Percentiles rank a stretch among this genome's conserved stretches.
Evolutionary conservation across 106 monocot genomes (phyloP).

Genomic region (Allium sativum): DNA sequence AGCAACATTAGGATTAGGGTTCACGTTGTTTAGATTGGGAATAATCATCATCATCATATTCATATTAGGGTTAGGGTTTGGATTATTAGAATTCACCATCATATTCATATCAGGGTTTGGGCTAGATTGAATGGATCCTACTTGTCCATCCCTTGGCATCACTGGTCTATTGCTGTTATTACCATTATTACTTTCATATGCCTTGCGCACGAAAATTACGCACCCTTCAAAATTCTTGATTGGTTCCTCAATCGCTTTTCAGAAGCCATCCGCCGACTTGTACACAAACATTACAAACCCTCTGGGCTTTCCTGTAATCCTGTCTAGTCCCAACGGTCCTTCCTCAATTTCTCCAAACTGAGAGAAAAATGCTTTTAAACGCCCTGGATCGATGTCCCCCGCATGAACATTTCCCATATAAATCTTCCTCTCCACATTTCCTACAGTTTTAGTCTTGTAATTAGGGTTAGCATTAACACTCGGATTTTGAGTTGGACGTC

Average conservation of each 20-base stretch:
- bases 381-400: neutral
- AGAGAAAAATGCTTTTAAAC: slow-evolving; percentile 15
- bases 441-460: neutral
- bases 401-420: slow-evolving; percentile 14
- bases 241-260: slow-evolving; percentile 14
- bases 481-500: neutral
- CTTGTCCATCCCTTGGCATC: neutral
- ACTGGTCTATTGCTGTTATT: slow-evolving; percentile 12
- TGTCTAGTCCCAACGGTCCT: slow-evolving; percentile 21
- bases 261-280: slow-evolving; percentile 9
- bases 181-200: no score
- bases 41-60: no score
- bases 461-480: neutral
- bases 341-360: slow-evolving; percentile 34
- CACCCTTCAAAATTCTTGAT: slow-evolving; percentile 16
- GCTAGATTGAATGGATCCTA: neutral
- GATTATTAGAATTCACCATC: no score
- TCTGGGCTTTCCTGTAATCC: slow-evolving; percentile 16
- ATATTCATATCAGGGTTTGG: slow-evolving; percentile 1
- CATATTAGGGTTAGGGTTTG: slow-evolving; percentile 17
- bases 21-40: no score
- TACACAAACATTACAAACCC: slow-evolving; percentile 22
- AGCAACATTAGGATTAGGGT: neutral
- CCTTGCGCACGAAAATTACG: slow-evolving; percentile 5
- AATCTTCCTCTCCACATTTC: slow-evolving; percentile 13